A percentile compares a stretch with the other conserved stretches of the same genome.
Conservation (phyloP, 345 rosid genomes). For the Draba incana region DNA sequence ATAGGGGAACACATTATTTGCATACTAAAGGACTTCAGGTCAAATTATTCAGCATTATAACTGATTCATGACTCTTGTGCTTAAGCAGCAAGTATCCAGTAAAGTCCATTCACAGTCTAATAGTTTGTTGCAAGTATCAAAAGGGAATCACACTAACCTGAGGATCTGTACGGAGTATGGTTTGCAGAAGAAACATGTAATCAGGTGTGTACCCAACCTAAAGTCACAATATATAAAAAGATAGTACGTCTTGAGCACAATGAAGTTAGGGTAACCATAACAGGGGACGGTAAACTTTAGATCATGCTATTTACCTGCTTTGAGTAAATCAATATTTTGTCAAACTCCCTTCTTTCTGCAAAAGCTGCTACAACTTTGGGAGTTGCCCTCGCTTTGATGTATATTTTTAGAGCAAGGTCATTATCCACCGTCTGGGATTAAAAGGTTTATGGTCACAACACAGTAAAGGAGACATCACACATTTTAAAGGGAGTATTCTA, state of each 20-base stretch:
- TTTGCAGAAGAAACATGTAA: constrained; percentile 96
- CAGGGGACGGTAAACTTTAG: not conserved
- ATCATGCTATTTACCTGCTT: constrained; percentile 65
- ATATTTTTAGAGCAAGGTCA: constrained; percentile 95
- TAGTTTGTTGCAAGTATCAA: constrained; percentile 11
- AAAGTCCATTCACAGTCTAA: not conserved
- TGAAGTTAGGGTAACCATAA: constrained; percentile 21
- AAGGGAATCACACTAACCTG: constrained; percentile 58
- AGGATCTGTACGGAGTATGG: constrained; percentile 96
- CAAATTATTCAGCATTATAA: constrained; percentile 11
- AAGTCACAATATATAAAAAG: constrained; percentile 36
- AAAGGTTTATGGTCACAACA: constrained; percentile 17
- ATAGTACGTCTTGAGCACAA: constrained; percentile 24
- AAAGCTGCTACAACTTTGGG: constrained; percentile 99
- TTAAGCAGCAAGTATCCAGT: constrained; percentile 2
- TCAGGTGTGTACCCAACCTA: constrained; percentile 99
- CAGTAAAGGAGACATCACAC: constrained; percentile 23
- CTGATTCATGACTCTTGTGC: constrained; percentile 21
- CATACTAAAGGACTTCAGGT: constrained; percentile 20
- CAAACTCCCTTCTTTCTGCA: constrained; percentile 97
- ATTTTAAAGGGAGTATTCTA: not conserved
- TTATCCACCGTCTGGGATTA: constrained; percentile 90
- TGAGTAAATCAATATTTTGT: constrained; percentile 88
- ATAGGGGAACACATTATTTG: not conserved
- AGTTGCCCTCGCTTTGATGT: constrained; percentile 93